phyloP scores from a whole-genome alignment of 768 basidiomycete genomes.

The Mycena indigotica region DNA sequence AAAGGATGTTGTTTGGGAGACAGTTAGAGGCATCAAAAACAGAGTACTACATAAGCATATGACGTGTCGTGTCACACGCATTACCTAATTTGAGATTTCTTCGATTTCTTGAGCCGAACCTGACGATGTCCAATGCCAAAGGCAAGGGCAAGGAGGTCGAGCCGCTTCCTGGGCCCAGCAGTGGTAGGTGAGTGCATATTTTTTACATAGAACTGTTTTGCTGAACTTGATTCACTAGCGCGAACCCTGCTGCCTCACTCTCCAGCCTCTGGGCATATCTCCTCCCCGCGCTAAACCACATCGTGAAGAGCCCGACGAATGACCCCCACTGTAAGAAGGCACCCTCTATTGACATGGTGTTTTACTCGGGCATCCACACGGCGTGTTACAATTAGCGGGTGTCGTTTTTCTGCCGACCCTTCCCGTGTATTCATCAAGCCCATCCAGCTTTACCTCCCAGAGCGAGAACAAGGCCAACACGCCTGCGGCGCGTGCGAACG shows the following conservation, averaged over 20 bases:
- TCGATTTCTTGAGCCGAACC: too few species aligned
- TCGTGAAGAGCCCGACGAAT: constrained; percentile 69
- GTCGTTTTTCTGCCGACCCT: constrained; percentile 7
- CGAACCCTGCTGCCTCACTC: constrained; percentile 74
- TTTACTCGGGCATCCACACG: constrained; percentile 78
- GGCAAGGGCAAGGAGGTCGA: constrained; percentile 36
- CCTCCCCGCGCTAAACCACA: constrained; percentile 74
- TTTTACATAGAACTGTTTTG: constrained; percentile 35
- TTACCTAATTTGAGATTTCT: too few species aligned
- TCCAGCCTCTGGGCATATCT: constrained; percentile 76
- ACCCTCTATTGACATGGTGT: constrained; percentile 69
- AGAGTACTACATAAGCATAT: too few species aligned
- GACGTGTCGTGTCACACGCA: too few species aligned
- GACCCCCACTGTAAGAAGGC: constrained; percentile 53
- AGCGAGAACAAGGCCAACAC: constrained; percentile 44
- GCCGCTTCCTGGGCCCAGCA: constrained; percentile 11
- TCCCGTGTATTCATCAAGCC: constrained; percentile 22
- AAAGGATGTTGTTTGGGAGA: constrained; percentile 36
- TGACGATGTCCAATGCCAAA: too few species aligned
- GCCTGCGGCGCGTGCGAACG: constrained; percentile 29
- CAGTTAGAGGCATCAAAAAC: background rate
- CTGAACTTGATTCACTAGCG: constrained; percentile 64
- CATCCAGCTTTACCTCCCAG: constrained; percentile 54
- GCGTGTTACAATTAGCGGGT: constrained; percentile 81
- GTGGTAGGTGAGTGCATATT: background rate